A percentile compares a stretch with the other conserved stretches of the same genome.
Conservation (phyloP, 2,329 filamentous ascomycete species). For the Fonsecaea pedrosoi region DNA sequence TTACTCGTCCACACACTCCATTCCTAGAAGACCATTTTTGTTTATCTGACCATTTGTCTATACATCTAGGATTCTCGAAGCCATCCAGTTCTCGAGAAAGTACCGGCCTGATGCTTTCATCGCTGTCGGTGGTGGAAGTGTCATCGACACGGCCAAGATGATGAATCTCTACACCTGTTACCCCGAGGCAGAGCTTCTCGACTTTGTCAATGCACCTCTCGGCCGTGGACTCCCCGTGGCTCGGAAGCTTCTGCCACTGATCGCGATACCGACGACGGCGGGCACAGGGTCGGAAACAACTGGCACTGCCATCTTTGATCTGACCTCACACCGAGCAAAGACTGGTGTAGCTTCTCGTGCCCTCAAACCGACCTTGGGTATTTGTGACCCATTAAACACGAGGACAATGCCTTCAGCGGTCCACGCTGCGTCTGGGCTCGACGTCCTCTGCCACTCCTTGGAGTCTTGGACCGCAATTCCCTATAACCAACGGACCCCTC, state of each 20-base stretch:
- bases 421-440: slow-evolving; percentile 87
- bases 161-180: slow-evolving; percentile 97
- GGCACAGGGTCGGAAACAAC: slow-evolving; percentile 94
- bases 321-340: slow-evolving; percentile 87
- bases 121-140: slow-evolving; percentile 89
- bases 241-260: slow-evolving; percentile 73
- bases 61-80: slow-evolving; percentile 57
- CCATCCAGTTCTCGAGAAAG: slow-evolving; percentile 85
- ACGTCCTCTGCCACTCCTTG: slow-evolving; percentile 92
- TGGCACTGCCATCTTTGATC: slow-evolving; percentile 96
- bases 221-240: slow-evolving; percentile 81
- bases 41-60: too few species aligned
- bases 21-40: too few species aligned
- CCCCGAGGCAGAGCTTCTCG: slow-evolving; percentile 90
- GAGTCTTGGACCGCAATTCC: slow-evolving; percentile 99
- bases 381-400: slow-evolving; percentile 86
- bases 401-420: slow-evolving; percentile 94
- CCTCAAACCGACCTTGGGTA: slow-evolving; percentile 91
- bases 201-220: slow-evolving; percentile 96
- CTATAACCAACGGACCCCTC: slow-evolving; percentile 81
- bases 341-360: slow-evolving; percentile 95
- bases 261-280: slow-evolving; percentile 84
- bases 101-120: slow-evolving; percentile 87
- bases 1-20: too few species aligned
- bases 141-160: slow-evolving; percentile 97